These are phyloP conservation scores for Tolypocladium guangdongense DNA, from an alignment of 2,329 filamentous ascomycete genomes.

Conservation along the genomic window DNA sequence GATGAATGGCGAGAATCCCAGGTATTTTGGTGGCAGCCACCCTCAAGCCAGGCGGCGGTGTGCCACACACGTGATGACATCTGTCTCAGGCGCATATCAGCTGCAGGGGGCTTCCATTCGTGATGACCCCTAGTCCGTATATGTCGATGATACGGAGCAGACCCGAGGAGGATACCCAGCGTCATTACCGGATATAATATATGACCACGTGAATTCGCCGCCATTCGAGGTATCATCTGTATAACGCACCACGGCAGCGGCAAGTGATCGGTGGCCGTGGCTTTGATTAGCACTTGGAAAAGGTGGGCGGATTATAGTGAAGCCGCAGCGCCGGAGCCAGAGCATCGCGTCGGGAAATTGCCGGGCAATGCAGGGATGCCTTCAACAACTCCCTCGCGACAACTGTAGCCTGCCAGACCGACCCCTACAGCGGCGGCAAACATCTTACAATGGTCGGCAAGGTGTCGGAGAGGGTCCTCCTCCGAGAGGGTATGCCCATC, in stretches of 20 bases:
- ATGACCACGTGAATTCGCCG: too few relatives aligned
- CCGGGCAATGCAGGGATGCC: neutral
- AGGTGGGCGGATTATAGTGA: neutral
- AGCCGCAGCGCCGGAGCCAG: neutral
- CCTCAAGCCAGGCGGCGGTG: too few relatives aligned
- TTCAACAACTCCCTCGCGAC: neutral
- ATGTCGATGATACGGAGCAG: too few relatives aligned
- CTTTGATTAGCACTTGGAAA: neutral
- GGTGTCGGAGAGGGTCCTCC: constrained; percentile 54
- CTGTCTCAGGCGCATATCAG: too few relatives aligned
- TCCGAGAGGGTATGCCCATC: constrained; percentile 42
- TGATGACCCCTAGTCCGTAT: too few relatives aligned
- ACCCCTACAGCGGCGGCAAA: neutral
- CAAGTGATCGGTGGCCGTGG: neutral
- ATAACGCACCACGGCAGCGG: too few relatives aligned
- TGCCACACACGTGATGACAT: too few relatives aligned
- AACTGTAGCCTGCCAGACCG: neutral
- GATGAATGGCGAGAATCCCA: neutral
- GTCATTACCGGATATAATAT: too few relatives aligned
- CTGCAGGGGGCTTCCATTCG: too few relatives aligned
- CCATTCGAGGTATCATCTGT: too few relatives aligned
- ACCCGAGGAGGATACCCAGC: too few relatives aligned
- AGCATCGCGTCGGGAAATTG: neutral
- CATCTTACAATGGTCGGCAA: constrained; percentile 46
- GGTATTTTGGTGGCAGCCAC: neutral